Evolutionary conservation across 1,139 yeast species (phyloP), one percentile per base, ranked within the genome.

Genomic region (Geotrichum klebahnii): DNA sequence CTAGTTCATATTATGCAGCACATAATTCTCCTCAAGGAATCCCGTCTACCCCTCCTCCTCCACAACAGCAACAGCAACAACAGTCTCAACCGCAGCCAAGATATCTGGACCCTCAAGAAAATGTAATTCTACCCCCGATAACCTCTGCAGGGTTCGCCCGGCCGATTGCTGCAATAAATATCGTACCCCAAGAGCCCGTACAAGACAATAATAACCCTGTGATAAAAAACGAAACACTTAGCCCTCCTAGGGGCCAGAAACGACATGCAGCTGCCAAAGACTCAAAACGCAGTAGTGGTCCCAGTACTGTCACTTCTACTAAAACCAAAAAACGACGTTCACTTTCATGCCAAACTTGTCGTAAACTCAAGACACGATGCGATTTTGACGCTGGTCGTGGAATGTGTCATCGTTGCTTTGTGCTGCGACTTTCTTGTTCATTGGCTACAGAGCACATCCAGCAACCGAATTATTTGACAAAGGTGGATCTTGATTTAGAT

Each of bases 291-390:
- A 26, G 12, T 26, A 26, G 12, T 12, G 31, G 31, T 12, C 6
- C 31, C 9, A 26, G 9, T 26, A 3, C 24, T 22, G 26, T 31
- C n/a, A 20, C 26, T 3, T 3, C 40, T 5, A 3, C 40, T 19
- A 37, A 37, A 19, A 31, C 41, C n/a, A 48, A 48, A 31, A 74
- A 73, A 52, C 67, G 81, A 49, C 70, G 74, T 51, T 66, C 73
- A 0, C 70, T 74, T 38, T 75, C 80, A 39, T 78, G 82, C 59
- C 67, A 67, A 14, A 67, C 71, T n/a, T 78, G 82, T 54, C 67
- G 81, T 10, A 74, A 71, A 56, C 67, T 76, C 55, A 78, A 78
- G 59, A 77, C 81, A 1, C 68, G 80, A 48, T 78, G 82, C 58
- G 79, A 75, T 53, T 73, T 69, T 53, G 76, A 72, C 37, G 67